Conservation (phyloP, 208 protist species). For the Angomonas desouzai region DNA sequence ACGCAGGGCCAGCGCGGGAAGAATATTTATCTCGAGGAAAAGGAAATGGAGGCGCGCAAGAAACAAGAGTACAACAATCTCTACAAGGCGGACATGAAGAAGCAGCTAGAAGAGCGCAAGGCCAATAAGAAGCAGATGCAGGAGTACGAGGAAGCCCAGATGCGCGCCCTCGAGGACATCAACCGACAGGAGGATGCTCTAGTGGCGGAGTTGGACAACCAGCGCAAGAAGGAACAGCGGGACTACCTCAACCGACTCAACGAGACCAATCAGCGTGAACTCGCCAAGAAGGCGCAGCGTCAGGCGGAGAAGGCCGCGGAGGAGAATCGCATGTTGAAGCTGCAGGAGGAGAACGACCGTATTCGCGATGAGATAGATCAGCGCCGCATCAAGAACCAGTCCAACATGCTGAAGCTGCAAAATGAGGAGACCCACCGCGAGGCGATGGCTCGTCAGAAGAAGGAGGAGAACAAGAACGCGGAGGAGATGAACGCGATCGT, state of each 20-base stretch:
- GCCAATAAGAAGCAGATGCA: slow-evolving; percentile 40
- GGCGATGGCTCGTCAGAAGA: slow-evolving; percentile 24
- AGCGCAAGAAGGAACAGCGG: slow-evolving; percentile 36
- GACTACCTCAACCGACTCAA: slow-evolving; percentile 61
- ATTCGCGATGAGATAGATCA: slow-evolving; percentile 59
- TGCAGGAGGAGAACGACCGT: slow-evolving; percentile 47
- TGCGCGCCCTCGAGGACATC: slow-evolving; percentile 34
- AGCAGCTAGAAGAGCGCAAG: slow-evolving; percentile 58
- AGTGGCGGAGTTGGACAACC: slow-evolving; percentile 41
- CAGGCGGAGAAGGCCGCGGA: slow-evolving; percentile 32
- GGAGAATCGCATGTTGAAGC: slow-evolving; percentile 40
- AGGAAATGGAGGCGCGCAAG: slow-evolving; percentile 48
- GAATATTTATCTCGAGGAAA: slow-evolving; percentile 46
- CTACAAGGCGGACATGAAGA: slow-evolving; percentile 58
- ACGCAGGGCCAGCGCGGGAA: slow-evolving; percentile 20
- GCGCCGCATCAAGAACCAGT: slow-evolving; percentile 50
- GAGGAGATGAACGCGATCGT: slow-evolving; percentile 46
- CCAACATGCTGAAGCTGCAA: slow-evolving; percentile 44
- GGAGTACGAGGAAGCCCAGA: slow-evolving; percentile 46
- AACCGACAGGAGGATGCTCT: slow-evolving; percentile 41
- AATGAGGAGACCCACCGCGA: slow-evolving; percentile 65
- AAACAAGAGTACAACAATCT: slow-evolving; percentile 60
- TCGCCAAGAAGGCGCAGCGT: slow-evolving; percentile 37
- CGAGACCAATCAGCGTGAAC: slow-evolving; percentile 55
- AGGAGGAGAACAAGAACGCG: slow-evolving; percentile 33